phyloP scores from a whole-genome alignment of 108 stramenopile genomes.

The Fistulifera solaris region DNA sequence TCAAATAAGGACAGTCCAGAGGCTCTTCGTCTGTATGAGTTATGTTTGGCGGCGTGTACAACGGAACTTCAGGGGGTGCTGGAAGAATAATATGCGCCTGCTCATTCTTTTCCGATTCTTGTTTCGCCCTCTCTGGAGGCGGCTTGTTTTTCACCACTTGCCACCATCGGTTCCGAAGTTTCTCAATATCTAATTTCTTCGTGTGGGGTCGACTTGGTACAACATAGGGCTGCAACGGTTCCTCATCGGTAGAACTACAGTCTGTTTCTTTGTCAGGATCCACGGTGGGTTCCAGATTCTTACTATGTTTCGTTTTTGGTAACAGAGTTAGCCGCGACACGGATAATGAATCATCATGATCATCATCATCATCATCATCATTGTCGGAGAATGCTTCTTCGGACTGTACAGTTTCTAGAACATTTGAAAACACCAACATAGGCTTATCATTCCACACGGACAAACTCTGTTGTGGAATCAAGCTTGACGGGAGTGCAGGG shows the following conservation, averaged over 20 bases:
- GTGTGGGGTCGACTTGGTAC: neutral
- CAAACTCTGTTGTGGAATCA: neutral
- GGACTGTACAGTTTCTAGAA: too few species aligned
- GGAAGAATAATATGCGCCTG: neutral
- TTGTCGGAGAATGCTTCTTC: too few species aligned
- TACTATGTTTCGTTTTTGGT: too few species aligned
- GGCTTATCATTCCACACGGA: too few species aligned
- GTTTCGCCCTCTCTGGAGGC: neutral
- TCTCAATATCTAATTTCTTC: conserved; percentile 5
- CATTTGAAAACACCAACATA: too few species aligned
- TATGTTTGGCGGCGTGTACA: neutral
- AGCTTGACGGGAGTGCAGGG: too few species aligned
- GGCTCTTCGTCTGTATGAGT: neutral
- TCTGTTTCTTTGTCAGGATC: too few species aligned
- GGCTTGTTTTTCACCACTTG: conserved; percentile 11
- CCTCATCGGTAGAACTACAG: too few species aligned
- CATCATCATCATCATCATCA: too few species aligned
- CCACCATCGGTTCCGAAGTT: conserved; percentile 42
- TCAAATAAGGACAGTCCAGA: neutral
- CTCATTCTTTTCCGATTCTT: neutral
- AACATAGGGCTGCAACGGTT: neutral
- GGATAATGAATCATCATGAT: too few species aligned
- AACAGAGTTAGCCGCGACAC: too few species aligned
- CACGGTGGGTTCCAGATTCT: too few species aligned
- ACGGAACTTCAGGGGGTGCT: neutral